phyloP scores from a whole-genome alignment of 352 stramenopile genomes.

The Globisporangium carolinianum region DNA sequence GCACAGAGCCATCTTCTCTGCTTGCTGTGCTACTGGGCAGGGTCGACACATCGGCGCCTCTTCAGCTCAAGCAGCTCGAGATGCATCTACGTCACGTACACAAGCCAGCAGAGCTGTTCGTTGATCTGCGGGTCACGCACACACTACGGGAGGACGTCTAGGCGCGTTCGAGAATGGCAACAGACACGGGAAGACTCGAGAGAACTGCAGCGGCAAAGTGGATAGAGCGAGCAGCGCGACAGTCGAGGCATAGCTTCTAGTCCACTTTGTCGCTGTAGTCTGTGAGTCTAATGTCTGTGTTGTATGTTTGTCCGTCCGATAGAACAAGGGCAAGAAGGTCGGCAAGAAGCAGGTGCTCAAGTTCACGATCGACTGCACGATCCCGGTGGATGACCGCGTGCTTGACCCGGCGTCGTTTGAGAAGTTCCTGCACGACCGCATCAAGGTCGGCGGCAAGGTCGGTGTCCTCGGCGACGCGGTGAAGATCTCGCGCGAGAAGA shows the following conservation, averaged over 20 bases:
- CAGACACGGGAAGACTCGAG: not conserved
- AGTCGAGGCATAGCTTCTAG: too few species aligned
- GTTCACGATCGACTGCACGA: conserved; percentile 93
- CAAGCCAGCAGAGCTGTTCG: too few species aligned
- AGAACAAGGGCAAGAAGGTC: conserved; percentile 85
- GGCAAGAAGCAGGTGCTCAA: conserved; percentile 88
- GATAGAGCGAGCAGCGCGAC: too few species aligned
- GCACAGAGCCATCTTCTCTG: conserved; percentile 36
- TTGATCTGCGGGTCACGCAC: too few species aligned
- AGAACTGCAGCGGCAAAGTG: not conserved
- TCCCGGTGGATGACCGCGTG: conserved; percentile 98
- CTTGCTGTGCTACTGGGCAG: conserved; percentile 17
- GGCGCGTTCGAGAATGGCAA: not conserved
- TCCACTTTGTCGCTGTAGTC: not conserved
- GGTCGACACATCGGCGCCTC: not conserved
- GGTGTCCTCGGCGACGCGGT: conserved; percentile 93
- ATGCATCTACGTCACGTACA: not conserved
- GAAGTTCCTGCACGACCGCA: conserved; percentile 99
- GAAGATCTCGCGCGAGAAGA: conserved; percentile 95
- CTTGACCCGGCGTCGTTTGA: conserved; percentile 98
- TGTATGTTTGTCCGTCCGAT: not conserved
- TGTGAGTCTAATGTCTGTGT: conserved; percentile 8
- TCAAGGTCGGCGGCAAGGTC: conserved; percentile 99
- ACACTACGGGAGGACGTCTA: too few species aligned
- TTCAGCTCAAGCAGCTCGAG: not conserved